These are phyloP conservation scores for Dissophora ornata DNA, from an alignment of 192 early-diverging fungal genomes.

Conservation along the genomic window DNA sequence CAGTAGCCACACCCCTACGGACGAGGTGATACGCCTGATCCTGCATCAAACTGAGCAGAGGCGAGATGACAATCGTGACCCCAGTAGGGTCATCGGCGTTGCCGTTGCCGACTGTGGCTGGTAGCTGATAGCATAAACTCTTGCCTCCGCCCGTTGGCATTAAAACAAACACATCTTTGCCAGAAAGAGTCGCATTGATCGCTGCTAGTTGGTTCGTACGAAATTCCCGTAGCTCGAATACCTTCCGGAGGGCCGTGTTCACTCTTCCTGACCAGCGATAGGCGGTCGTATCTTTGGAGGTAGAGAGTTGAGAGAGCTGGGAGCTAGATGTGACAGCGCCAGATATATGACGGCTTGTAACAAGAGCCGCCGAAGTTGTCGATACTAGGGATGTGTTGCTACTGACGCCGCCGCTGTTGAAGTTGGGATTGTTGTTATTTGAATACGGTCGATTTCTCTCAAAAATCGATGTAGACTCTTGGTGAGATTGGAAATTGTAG, in stretches of 20 bases:
- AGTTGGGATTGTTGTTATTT: slow-evolving; percentile 3
- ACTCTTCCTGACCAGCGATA: slow-evolving; percentile 83
- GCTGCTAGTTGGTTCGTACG: slow-evolving; percentile 88
- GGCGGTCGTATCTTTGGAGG: slow-evolving; percentile 6
- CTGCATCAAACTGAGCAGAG: slow-evolving; percentile 92
- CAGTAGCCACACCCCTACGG: slow-evolving; percentile 69
- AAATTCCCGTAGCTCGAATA: slow-evolving; percentile 82
- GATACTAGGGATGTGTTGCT: not conserved
- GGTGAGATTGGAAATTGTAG: slow-evolving; percentile 2
- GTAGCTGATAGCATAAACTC: slow-evolving; percentile 93
- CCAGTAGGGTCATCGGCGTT: slow-evolving; percentile 69
- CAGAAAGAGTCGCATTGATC: slow-evolving; percentile 86
- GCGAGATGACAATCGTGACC: slow-evolving; percentile 91
- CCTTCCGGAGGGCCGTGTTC: slow-evolving; percentile 68
- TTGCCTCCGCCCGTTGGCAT: slow-evolving; percentile 99
- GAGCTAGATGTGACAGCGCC: not conserved
- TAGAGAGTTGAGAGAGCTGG: slow-evolving; percentile 4
- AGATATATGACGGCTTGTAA: not conserved
- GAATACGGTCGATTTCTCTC: not conserved
- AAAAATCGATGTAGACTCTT: not conserved
- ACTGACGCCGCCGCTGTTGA: not conserved
- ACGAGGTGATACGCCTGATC: slow-evolving; percentile 90
- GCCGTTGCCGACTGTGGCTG: slow-evolving; percentile 68
- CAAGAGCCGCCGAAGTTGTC: not conserved
- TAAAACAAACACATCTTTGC: slow-evolving; percentile 91